Evolutionary conservation across 2,329 filamentous ascomycete genomes (phyloP).

Genomic region (Aspergillus arachidicola): DNA sequence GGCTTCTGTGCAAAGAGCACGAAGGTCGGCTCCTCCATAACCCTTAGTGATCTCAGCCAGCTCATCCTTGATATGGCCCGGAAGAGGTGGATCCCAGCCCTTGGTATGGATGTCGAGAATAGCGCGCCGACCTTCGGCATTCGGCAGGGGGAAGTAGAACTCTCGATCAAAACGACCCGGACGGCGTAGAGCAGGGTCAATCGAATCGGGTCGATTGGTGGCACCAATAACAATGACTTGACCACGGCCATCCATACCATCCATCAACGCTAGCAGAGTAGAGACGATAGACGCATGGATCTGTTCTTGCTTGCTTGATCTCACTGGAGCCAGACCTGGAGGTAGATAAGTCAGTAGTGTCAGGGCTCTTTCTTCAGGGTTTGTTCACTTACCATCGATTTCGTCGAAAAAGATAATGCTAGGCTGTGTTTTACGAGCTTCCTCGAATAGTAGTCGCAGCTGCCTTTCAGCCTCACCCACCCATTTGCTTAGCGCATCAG

Average conservation of each 20-base stretch:
- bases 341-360: neutral
- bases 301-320: slow-evolving; percentile 97
- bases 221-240: slow-evolving; percentile 98
- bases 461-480: slow-evolving; percentile 97
- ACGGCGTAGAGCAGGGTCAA: slow-evolving; percentile 90
- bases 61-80: slow-evolving; percentile 76
- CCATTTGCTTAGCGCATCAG: slow-evolving; percentile 97
- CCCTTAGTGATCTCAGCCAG: slow-evolving; percentile 88
- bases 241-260: slow-evolving; percentile 96
- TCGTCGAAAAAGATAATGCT: slow-evolving; percentile 99
- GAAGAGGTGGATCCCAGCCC: slow-evolving; percentile 80
- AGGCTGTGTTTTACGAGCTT: slow-evolving; percentile 91
- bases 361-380: neutral
- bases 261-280: slow-evolving; percentile 90
- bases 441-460: slow-evolving; percentile 88
- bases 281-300: slow-evolving; percentile 98
- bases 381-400: slow-evolving; percentile 71
- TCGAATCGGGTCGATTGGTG: slow-evolving; percentile 95
- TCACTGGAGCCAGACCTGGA: slow-evolving; percentile 75
- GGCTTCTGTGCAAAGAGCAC: slow-evolving; percentile 93
- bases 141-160: slow-evolving; percentile 95
- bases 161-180: slow-evolving; percentile 95
- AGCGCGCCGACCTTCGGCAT: slow-evolving; percentile 73
- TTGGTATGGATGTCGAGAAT: slow-evolving; percentile 96
- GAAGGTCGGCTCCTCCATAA: slow-evolving; percentile 92